phyloP scores from a whole-genome alignment of 2,329 filamentous ascomycete genomes.

The Lasiodiplodia hormozganensis region DNA sequence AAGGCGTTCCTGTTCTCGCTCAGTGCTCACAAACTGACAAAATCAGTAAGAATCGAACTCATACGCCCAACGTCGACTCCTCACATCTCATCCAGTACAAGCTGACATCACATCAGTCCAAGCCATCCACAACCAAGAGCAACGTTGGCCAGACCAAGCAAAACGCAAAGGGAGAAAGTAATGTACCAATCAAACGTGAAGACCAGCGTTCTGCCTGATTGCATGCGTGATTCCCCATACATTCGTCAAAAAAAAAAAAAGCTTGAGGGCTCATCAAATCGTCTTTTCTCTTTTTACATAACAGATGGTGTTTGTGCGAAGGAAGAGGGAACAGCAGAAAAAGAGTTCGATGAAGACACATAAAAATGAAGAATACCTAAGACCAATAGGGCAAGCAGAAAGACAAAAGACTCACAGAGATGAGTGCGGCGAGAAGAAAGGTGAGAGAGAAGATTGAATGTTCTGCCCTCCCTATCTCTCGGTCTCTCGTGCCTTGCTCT shows the following conservation, averaged over 20 bases:
- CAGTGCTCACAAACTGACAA: neutral
- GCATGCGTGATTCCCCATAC: conserved; percentile 1
- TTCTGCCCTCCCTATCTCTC: neutral
- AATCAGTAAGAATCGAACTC: neutral
- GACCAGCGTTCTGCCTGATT: neutral
- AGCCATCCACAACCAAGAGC: neutral
- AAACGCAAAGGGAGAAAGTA: neutral
- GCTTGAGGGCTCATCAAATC: conserved; percentile 6
- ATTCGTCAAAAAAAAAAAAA: conserved; percentile 14
- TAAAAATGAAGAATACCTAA: conserved; percentile 18
- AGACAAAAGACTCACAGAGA: neutral
- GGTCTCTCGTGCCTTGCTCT: neutral
- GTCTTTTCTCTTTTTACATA: conserved; percentile 23
- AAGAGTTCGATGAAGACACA: conserved; percentile 7
- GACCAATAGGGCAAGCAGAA: conserved; percentile 5
- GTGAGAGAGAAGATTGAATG: neutral
- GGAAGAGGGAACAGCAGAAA: neutral
- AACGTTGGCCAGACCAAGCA: neutral
- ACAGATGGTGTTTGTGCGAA: conserved; percentile 2
- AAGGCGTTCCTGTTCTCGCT: neutral
- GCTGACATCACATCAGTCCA: neutral
- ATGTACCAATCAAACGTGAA: neutral
- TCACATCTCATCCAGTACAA: neutral
- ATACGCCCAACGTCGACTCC: neutral
- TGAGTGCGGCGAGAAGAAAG: neutral